A percentile compares a stretch with the other conserved stretches of the same genome.
These are phyloP conservation scores for Ochromonas danica DNA, from an alignment of 108 stramenopile genomes.

Conservation along the genomic window DNA sequence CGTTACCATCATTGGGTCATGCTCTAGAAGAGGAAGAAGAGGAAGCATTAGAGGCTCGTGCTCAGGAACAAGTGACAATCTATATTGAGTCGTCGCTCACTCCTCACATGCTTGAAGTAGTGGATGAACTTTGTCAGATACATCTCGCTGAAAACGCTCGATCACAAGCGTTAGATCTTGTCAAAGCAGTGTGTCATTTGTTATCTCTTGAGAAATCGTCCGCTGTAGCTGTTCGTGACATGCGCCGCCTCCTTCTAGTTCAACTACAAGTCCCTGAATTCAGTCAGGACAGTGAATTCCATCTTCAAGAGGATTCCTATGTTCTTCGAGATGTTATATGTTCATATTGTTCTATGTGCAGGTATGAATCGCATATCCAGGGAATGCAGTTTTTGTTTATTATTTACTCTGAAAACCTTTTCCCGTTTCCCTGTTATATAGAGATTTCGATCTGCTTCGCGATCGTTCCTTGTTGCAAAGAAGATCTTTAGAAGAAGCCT, in stretches of 20 bases:
- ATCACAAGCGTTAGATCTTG: slow-evolving; percentile 77
- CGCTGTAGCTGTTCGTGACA: slow-evolving; percentile 68
- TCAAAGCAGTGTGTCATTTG: slow-evolving; percentile 77
- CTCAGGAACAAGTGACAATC: too few species aligned
- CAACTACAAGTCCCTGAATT: slow-evolving; percentile 92
- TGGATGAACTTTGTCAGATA: slow-evolving; percentile 58
- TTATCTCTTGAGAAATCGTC: slow-evolving; percentile 78
- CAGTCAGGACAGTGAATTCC: slow-evolving; percentile 72
- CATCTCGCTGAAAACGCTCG: slow-evolving; percentile 34
- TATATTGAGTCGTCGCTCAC: slow-evolving; percentile 16
- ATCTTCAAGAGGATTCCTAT: slow-evolving; percentile 78
- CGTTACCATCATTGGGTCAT: not conserved
- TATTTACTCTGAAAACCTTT: too few species aligned
- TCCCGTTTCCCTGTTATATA: too few species aligned
- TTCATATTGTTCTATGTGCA: slow-evolving; percentile 78
- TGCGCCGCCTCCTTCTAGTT: slow-evolving; percentile 81
- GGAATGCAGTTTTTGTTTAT: too few species aligned
- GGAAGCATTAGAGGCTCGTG: too few species aligned
- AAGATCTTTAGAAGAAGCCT: slow-evolving; percentile 47
- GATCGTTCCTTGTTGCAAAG: not conserved
- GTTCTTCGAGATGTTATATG: slow-evolving; percentile 90
- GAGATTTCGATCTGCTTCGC: not conserved
- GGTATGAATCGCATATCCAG: too few species aligned
- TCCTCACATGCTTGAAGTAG: slow-evolving; percentile 41
- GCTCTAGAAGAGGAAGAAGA: too few species aligned